Evolutionary conservation across 106 monocot species (phyloP).

Genomic region (Dendrobium chrysotoxum): DNA sequence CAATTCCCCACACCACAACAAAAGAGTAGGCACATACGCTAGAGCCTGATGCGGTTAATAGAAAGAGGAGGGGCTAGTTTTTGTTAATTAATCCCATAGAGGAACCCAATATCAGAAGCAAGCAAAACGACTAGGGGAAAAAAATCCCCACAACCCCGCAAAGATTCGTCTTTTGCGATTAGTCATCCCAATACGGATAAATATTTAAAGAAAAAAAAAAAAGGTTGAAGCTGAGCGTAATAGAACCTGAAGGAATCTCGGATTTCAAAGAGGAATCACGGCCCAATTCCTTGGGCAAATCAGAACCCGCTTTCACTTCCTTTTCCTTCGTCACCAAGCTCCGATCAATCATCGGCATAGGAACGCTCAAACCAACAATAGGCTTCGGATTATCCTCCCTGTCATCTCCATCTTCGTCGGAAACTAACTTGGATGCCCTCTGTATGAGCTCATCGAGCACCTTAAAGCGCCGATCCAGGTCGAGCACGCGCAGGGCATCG

Average conservation of each 20-base stretch:
- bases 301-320: constrained; percentile 11
- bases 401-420: constrained; percentile 5
- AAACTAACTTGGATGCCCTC: constrained; percentile 56
- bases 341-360: background rate
- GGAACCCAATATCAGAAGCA: background rate
- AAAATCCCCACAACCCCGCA: background rate
- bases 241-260: constrained; percentile 27
- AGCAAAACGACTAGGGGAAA: background rate
- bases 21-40: background rate
- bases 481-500: constrained; percentile 51
- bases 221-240: background rate
- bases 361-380: background rate
- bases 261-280: constrained; percentile 24
- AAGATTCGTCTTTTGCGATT: background rate
- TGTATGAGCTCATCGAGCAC: constrained; percentile 67
- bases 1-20: background rate
- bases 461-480: constrained; percentile 41
- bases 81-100: background rate
- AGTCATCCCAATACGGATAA: background rate
- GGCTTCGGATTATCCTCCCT: constrained; percentile 3
- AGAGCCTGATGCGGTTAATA: background rate
- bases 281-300: constrained; percentile 7
- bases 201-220: background rate
- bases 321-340: background rate
- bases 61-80: background rate